These are phyloP conservation scores for Phytophthora multivora DNA, from an alignment of 352 stramenopile genomes.

Conservation along the genomic window DNA sequence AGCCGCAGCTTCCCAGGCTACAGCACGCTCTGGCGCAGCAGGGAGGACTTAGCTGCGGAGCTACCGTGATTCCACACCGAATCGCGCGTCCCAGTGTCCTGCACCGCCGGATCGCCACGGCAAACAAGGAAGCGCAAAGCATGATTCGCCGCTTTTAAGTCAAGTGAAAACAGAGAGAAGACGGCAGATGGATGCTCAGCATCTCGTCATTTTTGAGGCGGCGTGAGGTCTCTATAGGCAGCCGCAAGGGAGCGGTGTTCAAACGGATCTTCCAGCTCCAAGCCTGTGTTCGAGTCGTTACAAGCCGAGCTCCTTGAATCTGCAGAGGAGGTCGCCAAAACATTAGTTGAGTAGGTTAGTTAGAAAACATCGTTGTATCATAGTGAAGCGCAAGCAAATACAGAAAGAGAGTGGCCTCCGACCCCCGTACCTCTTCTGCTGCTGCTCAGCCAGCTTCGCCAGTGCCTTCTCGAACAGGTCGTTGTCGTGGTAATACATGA, in stretches of 20 bases:
- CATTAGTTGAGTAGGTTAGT: constrained; percentile 22
- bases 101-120: constrained; percentile 30
- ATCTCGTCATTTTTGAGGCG: constrained; percentile 21
- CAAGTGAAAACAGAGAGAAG: constrained; percentile 8
- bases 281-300: constrained; percentile 16
- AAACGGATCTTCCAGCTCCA: constrained; percentile 14
- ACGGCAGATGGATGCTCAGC: constrained; percentile 12
- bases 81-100: constrained; percentile 11
- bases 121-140: constrained; percentile 35
- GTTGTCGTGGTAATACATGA: constrained; percentile 85
- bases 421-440: constrained; percentile 61
- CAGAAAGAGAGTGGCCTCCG: constrained; percentile 16
- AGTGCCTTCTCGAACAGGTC: constrained; percentile 64
- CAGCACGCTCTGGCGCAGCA: constrained; percentile 22
- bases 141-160: constrained; percentile 38
- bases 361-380: constrained; percentile 19
- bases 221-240: constrained; percentile 11
- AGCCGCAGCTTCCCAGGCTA: constrained; percentile 15
- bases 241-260: neutral
- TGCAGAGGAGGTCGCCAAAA: constrained; percentile 25
- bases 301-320: constrained; percentile 57
- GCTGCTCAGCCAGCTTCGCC: constrained; percentile 61
- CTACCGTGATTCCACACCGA: constrained; percentile 10
- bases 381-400: constrained; percentile 27
- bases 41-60: constrained; percentile 15